A percentile compares a stretch with the other conserved stretches of the same genome.
These are phyloP conservation scores for Leishmania gerbilli DNA, from an alignment of 208 protist species.

Conservation along the genomic window DNA sequence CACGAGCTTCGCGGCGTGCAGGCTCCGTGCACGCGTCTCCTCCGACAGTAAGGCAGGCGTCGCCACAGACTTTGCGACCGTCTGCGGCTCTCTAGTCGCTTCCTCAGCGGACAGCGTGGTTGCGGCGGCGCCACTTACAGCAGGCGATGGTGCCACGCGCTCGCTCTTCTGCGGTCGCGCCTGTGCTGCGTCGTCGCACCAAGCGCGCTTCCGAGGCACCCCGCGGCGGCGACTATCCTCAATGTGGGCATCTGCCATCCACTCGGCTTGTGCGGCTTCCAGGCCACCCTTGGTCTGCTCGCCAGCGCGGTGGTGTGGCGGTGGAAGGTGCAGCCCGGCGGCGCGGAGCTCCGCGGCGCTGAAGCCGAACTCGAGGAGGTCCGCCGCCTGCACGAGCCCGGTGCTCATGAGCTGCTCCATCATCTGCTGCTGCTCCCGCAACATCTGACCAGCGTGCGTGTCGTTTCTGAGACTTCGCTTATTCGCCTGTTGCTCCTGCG, in stretches of 20 bases:
- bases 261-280: neutral
- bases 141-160: neutral
- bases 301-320: neutral
- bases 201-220: constrained; percentile 11
- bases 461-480: neutral
- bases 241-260: neutral
- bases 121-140: neutral
- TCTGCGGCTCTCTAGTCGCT: neutral
- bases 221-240: neutral
- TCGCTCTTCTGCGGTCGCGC: neutral
- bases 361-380: constrained; percentile 41
- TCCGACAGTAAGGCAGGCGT: constrained; percentile 7
- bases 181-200: neutral
- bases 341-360: constrained; percentile 30
- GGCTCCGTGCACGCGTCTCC: neutral
- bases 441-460: neutral
- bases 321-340: constrained; percentile 2
- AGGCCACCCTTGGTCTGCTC: neutral
- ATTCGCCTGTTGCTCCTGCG: neutral
- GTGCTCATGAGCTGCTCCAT: constrained; percentile 35
- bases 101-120: neutral
- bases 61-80: constrained; percentile 2
- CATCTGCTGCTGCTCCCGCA: constrained; percentile 32
- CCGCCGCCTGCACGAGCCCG: constrained; percentile 30
- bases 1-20: constrained; percentile 1